Conservation (phyloP, 164 flowering plant species). For the Cinnamomum chago region DNA sequence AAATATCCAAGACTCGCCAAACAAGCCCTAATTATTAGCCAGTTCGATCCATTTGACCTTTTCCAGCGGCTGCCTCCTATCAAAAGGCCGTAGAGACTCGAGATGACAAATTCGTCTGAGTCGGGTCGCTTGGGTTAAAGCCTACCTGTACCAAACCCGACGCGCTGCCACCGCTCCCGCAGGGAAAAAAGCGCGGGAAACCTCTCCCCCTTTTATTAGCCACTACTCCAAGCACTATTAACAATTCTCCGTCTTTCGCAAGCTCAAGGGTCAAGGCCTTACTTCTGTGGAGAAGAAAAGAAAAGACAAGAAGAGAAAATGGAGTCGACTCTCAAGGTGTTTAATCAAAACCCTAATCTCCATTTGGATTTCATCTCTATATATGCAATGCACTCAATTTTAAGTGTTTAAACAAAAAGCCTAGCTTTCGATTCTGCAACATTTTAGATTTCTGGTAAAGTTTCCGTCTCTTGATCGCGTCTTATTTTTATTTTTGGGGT, state of each 20-base stretch:
- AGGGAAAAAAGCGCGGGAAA: not conserved
- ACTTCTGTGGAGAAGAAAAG: not conserved
- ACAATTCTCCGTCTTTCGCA: not conserved
- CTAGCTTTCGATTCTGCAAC: not conserved
- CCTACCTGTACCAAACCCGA: too few relatives aligned
- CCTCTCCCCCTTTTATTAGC: not conserved
- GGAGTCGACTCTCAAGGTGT: slow-evolving; percentile 1
- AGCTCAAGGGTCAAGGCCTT: not conserved
- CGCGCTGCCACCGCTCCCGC: too few relatives aligned
- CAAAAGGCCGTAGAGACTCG: too few relatives aligned
- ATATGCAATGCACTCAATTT: not conserved
- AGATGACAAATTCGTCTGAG: too few relatives aligned
- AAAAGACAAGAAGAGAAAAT: not conserved
- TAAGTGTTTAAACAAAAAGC: not conserved
- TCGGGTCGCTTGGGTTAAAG: too few relatives aligned
- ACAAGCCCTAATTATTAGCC: too few relatives aligned
- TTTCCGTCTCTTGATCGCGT: not conserved
- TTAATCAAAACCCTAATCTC: not conserved
- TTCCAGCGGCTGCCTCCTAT: too few relatives aligned
- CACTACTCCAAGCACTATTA: too few relatives aligned
- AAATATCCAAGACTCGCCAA: too few relatives aligned
- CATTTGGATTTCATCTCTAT: not conserved
- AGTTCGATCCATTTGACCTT: too few relatives aligned
- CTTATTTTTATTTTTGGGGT: not conserved
- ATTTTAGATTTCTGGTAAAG: not conserved